phyloP scores from a whole-genome alignment of 2,329 filamentous ascomycete species.

The Metarhizium anisopliae region DNA sequence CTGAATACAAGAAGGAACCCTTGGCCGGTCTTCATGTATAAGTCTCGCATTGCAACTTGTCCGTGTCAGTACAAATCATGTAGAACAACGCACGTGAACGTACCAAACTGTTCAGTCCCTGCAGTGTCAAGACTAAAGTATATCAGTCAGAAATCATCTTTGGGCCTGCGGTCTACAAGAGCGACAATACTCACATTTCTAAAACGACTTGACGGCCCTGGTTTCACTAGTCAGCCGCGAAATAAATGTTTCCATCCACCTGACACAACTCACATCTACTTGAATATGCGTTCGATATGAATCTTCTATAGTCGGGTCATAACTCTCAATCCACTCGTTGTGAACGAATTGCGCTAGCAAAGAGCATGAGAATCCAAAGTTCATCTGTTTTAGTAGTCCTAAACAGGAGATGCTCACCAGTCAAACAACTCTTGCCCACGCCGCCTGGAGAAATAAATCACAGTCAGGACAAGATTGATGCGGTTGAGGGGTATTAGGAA shows the following conservation, averaged over 20 bases:
- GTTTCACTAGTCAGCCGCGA: neutral
- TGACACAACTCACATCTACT: conserved; percentile 63
- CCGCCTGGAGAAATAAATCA: conserved; percentile 48
- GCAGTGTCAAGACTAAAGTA: conserved; percentile 67
- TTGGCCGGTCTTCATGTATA: conserved; percentile 91
- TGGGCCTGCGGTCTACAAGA: neutral
- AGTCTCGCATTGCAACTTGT: conserved; percentile 58
- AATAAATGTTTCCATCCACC: neutral
- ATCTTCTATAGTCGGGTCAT: conserved; percentile 72
- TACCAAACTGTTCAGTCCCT: conserved; percentile 88
- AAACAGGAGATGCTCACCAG: conserved; percentile 49
- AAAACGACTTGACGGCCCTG: conserved; percentile 81
- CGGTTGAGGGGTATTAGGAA: conserved; percentile 2
- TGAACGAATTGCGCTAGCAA: conserved; percentile 77
- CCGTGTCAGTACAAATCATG: conserved; percentile 22
- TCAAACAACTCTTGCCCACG: conserved; percentile 87
- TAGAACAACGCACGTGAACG: conserved; percentile 20
- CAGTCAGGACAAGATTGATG: conserved; percentile 20
- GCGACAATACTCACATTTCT: conserved; percentile 61
- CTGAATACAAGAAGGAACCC: conserved; percentile 89
- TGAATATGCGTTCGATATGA: conserved; percentile 67
- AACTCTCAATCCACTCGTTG: conserved; percentile 88
- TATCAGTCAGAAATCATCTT: conserved; percentile 12
- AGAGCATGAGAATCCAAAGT: conserved; percentile 5
- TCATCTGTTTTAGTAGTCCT: neutral